Conservation (phyloP, 352 stramenopile genomes). For the Phytophthora fragariaefolia region DNA sequence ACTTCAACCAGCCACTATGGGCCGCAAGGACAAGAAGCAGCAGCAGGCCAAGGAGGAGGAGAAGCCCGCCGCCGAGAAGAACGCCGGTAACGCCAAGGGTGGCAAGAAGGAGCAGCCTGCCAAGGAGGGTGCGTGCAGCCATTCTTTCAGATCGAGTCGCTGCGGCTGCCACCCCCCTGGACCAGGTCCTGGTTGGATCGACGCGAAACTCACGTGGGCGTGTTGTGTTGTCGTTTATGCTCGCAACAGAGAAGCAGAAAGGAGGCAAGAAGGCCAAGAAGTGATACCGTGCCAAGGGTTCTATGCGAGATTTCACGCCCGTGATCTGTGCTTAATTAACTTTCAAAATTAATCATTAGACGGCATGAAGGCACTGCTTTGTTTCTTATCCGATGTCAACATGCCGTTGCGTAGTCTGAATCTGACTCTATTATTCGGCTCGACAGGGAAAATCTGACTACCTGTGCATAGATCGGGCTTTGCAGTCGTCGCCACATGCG, state of each 20-base stretch:
- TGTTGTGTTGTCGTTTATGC: background rate
- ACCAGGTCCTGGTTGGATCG: background rate
- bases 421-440: conserved; percentile 26
- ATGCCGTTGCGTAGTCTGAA: conserved; percentile 4
- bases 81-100: conserved; percentile 13
- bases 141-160: background rate
- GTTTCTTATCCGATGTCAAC: conserved; percentile 23
- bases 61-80: conserved; percentile 26
- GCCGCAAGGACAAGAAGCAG: conserved; percentile 41
- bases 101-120: conserved; percentile 11
- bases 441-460: conserved; percentile 21
- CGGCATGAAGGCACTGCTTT: too few species aligned
- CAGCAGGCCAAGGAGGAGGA: conserved; percentile 14
- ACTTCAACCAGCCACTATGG: conserved; percentile 23
- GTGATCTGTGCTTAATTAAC: too few species aligned
- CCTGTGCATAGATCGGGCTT: conserved; percentile 10
- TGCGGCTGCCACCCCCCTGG: too few species aligned
- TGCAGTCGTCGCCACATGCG: conserved; percentile 12
- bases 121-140: conserved; percentile 4
- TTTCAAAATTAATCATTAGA: conserved; percentile 10
- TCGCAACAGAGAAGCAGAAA: conserved; percentile 6
- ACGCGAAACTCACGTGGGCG: background rate
- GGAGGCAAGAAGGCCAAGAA: conserved; percentile 15
- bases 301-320: too few species aligned
- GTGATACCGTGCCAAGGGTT: too few species aligned